phyloP scores from a whole-genome alignment of 495 filamentous ascomycete species.

The Annulohypoxylon maeteangense region DNA sequence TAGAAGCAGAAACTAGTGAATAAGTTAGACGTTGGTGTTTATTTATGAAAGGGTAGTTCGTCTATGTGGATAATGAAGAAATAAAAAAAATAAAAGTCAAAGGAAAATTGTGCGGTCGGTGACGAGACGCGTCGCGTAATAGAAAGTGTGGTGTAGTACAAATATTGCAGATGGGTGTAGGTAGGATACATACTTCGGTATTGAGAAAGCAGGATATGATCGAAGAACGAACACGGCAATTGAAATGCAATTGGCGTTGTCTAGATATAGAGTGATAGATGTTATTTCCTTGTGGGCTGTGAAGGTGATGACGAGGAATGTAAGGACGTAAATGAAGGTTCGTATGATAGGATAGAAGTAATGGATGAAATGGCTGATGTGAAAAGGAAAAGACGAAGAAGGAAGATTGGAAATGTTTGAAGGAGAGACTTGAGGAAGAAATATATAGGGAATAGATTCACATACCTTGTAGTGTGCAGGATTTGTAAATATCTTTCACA shows the following conservation, averaged over 20 bases:
- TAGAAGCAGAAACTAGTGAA: background rate
- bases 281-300: no score
- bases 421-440: background rate
- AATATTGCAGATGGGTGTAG: no score
- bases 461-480: background rate
- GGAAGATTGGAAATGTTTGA: background rate
- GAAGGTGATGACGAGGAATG: background rate
- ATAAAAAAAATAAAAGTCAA: background rate
- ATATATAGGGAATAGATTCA: background rate
- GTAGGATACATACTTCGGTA: no score
- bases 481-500: background rate
- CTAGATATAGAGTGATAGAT: background rate
- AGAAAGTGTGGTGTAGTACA: background rate
- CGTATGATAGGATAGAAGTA: background rate
- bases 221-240: background rate
- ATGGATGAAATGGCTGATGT: background rate
- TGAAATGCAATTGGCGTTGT: background rate
- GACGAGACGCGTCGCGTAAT: background rate
- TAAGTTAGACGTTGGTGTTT: background rate
- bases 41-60: background rate
- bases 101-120: background rate
- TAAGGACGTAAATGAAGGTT: background rate
- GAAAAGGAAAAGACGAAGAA: no score
- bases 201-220: background rate
- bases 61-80: background rate